Evolutionary conservation across 352 stramenopile genomes (phyloP).

Genomic region (Globisporangium abappressorium): DNA sequence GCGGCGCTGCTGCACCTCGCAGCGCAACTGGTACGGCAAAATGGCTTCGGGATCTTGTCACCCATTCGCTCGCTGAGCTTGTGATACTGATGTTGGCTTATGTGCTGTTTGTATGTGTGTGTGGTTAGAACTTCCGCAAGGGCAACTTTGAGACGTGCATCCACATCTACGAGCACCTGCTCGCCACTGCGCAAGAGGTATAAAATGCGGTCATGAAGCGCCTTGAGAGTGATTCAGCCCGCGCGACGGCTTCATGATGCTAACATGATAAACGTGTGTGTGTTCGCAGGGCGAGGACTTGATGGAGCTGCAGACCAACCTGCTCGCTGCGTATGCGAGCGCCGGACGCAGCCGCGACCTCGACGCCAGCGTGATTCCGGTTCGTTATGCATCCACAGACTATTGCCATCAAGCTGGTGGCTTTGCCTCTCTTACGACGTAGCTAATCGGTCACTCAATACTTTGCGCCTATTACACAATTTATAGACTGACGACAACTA

Average conservation of each 20-base stretch:
- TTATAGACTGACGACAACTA: constrained; percentile 70
- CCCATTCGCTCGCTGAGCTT: background rate
- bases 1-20: constrained; percentile 59
- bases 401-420: background rate
- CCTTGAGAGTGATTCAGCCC: too few relatives aligned
- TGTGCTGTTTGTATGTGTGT: constrained; percentile 2
- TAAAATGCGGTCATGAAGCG: background rate
- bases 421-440: background rate
- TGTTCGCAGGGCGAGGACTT: constrained; percentile 48
- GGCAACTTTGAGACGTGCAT: constrained; percentile 66
- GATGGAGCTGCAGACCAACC: constrained; percentile 76
- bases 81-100: background rate
- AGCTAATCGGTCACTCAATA: background rate
- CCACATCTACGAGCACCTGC: constrained; percentile 70
- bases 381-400: constrained; percentile 15
- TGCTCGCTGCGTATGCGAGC: constrained; percentile 71
- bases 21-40: constrained; percentile 52
- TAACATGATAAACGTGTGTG: background rate
- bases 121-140: constrained; percentile 55
- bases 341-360: constrained; percentile 55
- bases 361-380: constrained; percentile 43
- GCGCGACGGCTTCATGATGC: background rate
- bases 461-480: background rate
- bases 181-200: constrained; percentile 41
- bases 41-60: background rate